Evolutionary conservation across 176 grass and related monocot genomes (phyloP), one percentile per base, ranked within the genome.

Genomic region (Eleusine coracana): DNA sequence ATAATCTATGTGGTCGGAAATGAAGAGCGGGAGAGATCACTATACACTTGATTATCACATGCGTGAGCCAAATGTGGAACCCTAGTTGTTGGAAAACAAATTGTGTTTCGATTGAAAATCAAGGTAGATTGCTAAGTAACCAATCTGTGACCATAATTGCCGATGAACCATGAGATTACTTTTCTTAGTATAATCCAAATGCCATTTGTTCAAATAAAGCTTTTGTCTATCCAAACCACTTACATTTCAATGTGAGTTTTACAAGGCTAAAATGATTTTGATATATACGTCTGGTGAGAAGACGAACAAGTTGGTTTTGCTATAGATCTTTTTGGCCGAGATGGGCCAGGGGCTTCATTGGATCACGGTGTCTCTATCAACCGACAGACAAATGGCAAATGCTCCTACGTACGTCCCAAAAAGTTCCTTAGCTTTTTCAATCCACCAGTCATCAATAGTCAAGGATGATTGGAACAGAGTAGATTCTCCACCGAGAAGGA

Each of bases 401-500:
- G 42, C 15, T 31, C 25, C 60, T 10, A 25, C 20, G 21, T 25
- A 27, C 28, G 58, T 31, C 10, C 39, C 40, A n/a, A 45, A 77
- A 66, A 78, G 76, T 64, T 18, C 76, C 29, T 13, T 34, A 15
- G 50, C 28, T 25, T 79, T 68, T 52, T 1, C 62, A 14, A 62
- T 79, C 77, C 45, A 52, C 29, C 48, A n/a, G 45, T 66, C 36
- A 55, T 68, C 64, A 18, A 1, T 68, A 80, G 77, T 54, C 63
- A 80, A 80, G 77, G 48, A 16, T 80, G 77, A 80, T 68, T 34
- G 46, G 12, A 54, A 21, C 64, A 23, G 37, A 17, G 77, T 5
- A 16, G 77, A 68, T 80, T 80, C 77, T 80, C 77, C 77, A 80
- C 77, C 5, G 23, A 10, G 55, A 12, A 27, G 12, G 77, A 25